These are phyloP conservation scores for Boletus tylopilopsis DNA, from an alignment of 768 basidiomycete species.

Conservation along the genomic window DNA sequence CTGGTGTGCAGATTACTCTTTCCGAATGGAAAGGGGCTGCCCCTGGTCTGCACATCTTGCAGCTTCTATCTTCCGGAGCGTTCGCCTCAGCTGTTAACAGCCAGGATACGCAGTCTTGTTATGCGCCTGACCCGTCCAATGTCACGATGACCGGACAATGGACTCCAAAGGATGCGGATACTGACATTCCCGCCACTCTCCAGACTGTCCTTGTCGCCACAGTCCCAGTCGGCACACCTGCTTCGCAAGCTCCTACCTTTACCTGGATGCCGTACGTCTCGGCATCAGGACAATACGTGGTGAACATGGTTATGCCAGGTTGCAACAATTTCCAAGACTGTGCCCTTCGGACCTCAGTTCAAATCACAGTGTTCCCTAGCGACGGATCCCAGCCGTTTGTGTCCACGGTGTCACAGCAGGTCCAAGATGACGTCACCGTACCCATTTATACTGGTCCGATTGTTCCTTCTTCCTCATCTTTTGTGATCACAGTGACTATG, in stretches of 20 bases:
- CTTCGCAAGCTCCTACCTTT: constrained; percentile 66
- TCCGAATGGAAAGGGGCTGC: constrained; percentile 69
- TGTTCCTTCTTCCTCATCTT: constrained; percentile 65
- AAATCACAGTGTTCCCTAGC: constrained; percentile 79
- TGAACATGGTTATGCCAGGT: constrained; percentile 85
- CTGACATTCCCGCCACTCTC: constrained; percentile 75
- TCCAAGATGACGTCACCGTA: constrained; percentile 53
- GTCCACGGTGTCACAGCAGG: constrained; percentile 71
- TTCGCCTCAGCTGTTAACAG: constrained; percentile 70
- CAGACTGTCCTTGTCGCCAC: constrained; percentile 70
- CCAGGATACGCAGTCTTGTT: constrained; percentile 69
- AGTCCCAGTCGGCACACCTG: constrained; percentile 59
- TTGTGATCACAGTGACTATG: constrained; percentile 74
- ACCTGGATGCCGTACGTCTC: constrained; percentile 94
- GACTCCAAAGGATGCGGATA: constrained; percentile 59
- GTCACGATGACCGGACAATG: constrained; percentile 67
- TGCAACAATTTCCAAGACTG: constrained; percentile 83
- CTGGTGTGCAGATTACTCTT: constrained; percentile 85
- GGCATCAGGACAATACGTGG: constrained; percentile 78
- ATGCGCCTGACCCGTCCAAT: constrained; percentile 71
- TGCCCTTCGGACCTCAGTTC: constrained; percentile 70
- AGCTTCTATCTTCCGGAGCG: constrained; percentile 88
- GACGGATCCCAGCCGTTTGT: constrained; percentile 60
- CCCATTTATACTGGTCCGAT: constrained; percentile 82
- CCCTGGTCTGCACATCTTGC: constrained; percentile 86